A percentile compares a stretch with the other conserved stretches of the same genome.
Evolutionary conservation across 2,329 filamentous ascomycete genomes (phyloP).

Genomic region (Aphanoascus verrucosus): DNA sequence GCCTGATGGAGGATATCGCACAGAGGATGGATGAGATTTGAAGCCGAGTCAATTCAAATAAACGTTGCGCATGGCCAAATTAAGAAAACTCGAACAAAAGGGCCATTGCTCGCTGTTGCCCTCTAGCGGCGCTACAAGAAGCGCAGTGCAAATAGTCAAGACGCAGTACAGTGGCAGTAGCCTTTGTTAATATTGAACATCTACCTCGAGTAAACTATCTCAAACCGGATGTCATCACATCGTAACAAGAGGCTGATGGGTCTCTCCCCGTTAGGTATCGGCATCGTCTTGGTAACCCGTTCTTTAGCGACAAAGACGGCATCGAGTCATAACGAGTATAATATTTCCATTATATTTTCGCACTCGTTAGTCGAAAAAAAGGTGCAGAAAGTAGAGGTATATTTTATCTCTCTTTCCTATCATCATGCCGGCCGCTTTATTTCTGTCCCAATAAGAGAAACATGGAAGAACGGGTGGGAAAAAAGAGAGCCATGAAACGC

Average conservation of each 20-base stretch:
- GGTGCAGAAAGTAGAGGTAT: conserved; percentile 1
- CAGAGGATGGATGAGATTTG: too few relatives aligned
- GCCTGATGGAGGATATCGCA: too few relatives aligned
- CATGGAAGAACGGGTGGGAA: conserved; percentile 1
- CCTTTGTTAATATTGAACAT: not conserved
- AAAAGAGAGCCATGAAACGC: conserved; percentile 15
- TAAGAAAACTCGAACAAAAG: too few relatives aligned
- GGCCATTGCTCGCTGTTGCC: too few relatives aligned
- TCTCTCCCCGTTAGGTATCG: not conserved
- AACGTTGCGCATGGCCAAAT: too few relatives aligned
- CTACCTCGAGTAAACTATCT: not conserved
- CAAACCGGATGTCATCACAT: not conserved
- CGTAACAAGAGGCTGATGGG: not conserved
- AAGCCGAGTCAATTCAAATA: too few relatives aligned
- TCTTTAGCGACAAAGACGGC: not conserved
- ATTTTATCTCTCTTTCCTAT: conserved; percentile 7
- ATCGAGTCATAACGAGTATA: conserved; percentile 9
- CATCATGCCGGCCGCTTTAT: conserved; percentile 8
- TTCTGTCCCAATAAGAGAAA: conserved; percentile 8
- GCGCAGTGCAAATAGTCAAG: too few relatives aligned
- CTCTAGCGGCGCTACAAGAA: too few relatives aligned
- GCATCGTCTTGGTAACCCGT: not conserved
- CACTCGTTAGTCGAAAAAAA: conserved; percentile 8
- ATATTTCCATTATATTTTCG: conserved; percentile 12
- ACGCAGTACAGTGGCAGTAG: too few relatives aligned